Evolutionary conservation across 345 rosid genomes (phyloP), one percentile per base, ranked within the genome.

Genomic region (Eutrema yunnanense): DNA sequence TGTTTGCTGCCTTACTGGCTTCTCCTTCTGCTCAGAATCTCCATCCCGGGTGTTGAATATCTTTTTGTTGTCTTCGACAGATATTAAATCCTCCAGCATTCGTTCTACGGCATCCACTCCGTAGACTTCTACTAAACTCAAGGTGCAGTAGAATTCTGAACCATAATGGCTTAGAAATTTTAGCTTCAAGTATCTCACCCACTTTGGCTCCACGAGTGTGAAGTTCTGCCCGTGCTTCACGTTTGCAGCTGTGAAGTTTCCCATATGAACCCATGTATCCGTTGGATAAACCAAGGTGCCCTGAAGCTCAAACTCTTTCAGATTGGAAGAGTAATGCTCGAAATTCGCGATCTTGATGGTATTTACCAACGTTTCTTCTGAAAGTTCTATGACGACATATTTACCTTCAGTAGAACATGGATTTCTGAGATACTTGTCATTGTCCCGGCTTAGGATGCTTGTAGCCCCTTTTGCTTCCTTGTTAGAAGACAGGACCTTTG

Each of bases 61-160:
- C 9, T 79, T 81, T 51, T 50, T 65, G 51, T 38, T 76, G 60
- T 82, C 88, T 68, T 88, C 89, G 64, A 73, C 84, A 30, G 88
- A 82, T 52, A 96, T 86, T 86, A 92, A 81, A 85, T 96, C 99
- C 76, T 88, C 98, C 62, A 96, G 81, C 98, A 92, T 88, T 76
- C 87, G 48, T 78, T 96, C 99, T 65, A 92, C 94, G 11, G 98
- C 97, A 82, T 96, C 98, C 44, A 96, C 98, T 68, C 99, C 98
- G 49, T 83, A 92, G 22, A 86, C 96, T 83, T 92, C 95, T 36
- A 92, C 51, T 50, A 86, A 69, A 65, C 98, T 96, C 55, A 92
- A 77, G 1, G 99, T 96, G 73, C 99, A 96, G 69, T 96, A 96
- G 80, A 96, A 92, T 80, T 96, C 99, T 37, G 89, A 82, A 5